Evolutionary conservation across 306 rosid species (phyloP).

Genomic region (Cicer bijugum): DNA sequence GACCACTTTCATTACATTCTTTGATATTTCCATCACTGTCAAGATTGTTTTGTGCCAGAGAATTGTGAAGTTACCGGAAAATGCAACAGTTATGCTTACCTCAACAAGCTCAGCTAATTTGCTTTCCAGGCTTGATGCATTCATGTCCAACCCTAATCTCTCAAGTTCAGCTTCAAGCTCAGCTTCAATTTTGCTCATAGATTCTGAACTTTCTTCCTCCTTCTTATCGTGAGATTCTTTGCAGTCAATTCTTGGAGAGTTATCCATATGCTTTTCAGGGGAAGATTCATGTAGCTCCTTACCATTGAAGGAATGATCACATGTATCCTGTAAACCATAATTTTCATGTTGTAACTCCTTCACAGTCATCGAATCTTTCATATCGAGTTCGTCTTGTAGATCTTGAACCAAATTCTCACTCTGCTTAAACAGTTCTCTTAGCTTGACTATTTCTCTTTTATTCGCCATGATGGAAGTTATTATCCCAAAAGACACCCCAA

Average conservation of each 20-base stretch:
- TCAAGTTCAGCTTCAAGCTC: slow-evolving; percentile 99
- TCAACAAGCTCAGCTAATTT: slow-evolving; percentile 64
- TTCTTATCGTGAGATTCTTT: slow-evolving; percentile 52
- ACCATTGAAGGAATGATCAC: slow-evolving; percentile 49
- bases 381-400: slow-evolving; percentile 89
- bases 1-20: slow-evolving; percentile 9
- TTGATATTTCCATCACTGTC: slow-evolving; percentile 10
- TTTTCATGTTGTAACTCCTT: slow-evolving; percentile 76
- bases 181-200: slow-evolving; percentile 88
- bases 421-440: slow-evolving; percentile 69
- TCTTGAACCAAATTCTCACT: slow-evolving; percentile 82
- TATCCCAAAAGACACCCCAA: slow-evolving; percentile 81
- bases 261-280: slow-evolving; percentile 53
- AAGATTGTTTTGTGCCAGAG: slow-evolving; percentile 2
- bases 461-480: slow-evolving; percentile 55
- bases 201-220: slow-evolving; percentile 63
- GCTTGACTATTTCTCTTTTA: slow-evolving; percentile 61
- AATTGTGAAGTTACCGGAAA: neutral
- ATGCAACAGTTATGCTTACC: slow-evolving; percentile 54
- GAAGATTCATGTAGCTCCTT: slow-evolving; percentile 50
- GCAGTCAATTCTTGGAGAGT: slow-evolving; percentile 46
- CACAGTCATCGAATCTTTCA: slow-evolving; percentile 81
- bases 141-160: slow-evolving; percentile 77
- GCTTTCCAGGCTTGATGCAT: slow-evolving; percentile 54
- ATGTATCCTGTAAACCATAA: slow-evolving; percentile 57